phyloP scores from a whole-genome alignment of 148 eudicot genomes.

The Fagopyrum homotropicum region DNA sequence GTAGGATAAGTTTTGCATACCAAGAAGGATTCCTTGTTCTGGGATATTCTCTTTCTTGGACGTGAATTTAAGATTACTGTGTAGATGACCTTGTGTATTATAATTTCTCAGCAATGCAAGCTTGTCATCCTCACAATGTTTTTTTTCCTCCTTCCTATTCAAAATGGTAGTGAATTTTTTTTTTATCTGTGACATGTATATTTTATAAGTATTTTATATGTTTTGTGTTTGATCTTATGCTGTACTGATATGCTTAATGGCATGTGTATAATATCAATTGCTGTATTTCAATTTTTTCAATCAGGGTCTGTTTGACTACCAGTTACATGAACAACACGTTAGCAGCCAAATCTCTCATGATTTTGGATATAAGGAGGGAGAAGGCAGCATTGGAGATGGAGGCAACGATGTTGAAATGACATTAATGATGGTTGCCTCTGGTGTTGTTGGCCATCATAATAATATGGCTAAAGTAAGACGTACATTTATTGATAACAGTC shows the following conservation, averaged over 20 bases:
- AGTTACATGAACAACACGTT: constrained; percentile 19
- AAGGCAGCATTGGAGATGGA: constrained; percentile 19
- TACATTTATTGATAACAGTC: constrained; percentile 6
- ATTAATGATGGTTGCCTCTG: constrained; percentile 53
- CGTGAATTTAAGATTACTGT: background rate
- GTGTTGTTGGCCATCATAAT: constrained; percentile 37
- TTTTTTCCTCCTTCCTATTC: background rate
- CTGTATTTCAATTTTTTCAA: background rate
- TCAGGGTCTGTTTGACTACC: constrained; percentile 47
- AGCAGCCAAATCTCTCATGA: constrained; percentile 34
- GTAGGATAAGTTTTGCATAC: background rate
- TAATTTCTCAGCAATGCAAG: background rate
- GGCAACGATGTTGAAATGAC: constrained; percentile 40
- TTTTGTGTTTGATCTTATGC: background rate
- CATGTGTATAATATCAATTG: too few relatives aligned
- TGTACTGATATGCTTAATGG: background rate
- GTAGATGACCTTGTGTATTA: background rate
- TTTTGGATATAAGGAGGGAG: constrained; percentile 31
- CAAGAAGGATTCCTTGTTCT: background rate
- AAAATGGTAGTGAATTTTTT: background rate
- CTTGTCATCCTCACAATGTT: background rate
- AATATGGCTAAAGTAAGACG: constrained; percentile 44
- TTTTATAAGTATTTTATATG: background rate
- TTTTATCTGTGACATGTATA: background rate
- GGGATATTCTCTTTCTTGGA: background rate